Conservation (phyloP, 2,329 filamentous ascomycete species). For the Falciphora oryzae region DNA sequence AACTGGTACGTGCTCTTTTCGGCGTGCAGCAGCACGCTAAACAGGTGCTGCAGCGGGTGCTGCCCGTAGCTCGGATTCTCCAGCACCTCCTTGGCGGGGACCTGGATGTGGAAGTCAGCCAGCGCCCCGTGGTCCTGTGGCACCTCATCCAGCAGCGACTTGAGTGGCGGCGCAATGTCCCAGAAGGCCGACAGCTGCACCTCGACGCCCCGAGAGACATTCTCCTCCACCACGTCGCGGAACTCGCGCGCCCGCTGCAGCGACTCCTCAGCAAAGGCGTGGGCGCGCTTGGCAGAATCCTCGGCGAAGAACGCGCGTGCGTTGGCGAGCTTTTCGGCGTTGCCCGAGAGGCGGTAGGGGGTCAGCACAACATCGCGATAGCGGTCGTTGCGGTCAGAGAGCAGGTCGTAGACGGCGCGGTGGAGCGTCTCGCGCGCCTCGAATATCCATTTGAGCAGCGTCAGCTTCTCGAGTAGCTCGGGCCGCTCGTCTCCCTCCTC, state of each 20-base stretch:
- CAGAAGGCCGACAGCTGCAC: slow-evolving; percentile 91
- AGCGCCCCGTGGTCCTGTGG: slow-evolving; percentile 43
- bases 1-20: slow-evolving; percentile 95
- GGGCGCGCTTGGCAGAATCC: slow-evolving; percentile 67
- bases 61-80: slow-evolving; percentile 79
- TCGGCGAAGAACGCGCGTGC: slow-evolving; percentile 77
- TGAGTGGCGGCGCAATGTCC: slow-evolving; percentile 87
- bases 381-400: slow-evolving; percentile 77
- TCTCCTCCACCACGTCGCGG: slow-evolving; percentile 71
- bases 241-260: slow-evolving; percentile 72
- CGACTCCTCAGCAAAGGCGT: slow-evolving; percentile 65
- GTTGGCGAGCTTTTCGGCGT: slow-evolving; percentile 71
- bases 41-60: slow-evolving; percentile 87
- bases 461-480: slow-evolving; percentile 89
- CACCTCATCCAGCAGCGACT: slow-evolving; percentile 73
- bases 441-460: slow-evolving; percentile 93
- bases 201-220: slow-evolving; percentile 82
- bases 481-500: slow-evolving; percentile 95
- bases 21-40: slow-evolving; percentile 75
- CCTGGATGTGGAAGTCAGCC: slow-evolving; percentile 62
- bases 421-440: slow-evolving; percentile 87
- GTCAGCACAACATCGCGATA: slow-evolving; percentile 79
- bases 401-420: slow-evolving; percentile 76
- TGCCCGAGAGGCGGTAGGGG: slow-evolving; percentile 70
- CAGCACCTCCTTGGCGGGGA: slow-evolving; percentile 71